Base-by-base conservation (phyloP, 2,329 filamentous ascomycete genomes). In the Fusarium acutatum region DNA sequence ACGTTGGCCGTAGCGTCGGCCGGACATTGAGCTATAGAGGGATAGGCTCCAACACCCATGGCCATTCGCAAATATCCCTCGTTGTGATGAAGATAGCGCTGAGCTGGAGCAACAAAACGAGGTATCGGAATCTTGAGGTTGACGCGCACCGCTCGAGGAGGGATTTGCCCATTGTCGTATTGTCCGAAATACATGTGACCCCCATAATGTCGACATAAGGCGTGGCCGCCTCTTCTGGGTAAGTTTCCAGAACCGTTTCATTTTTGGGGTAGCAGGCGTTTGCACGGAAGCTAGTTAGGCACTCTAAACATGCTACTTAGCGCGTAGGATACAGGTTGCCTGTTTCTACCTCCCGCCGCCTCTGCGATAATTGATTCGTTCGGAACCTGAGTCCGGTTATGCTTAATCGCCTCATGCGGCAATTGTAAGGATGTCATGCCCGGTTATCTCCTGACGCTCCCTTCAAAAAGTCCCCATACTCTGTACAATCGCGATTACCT, bases 391-490 rank as follows among this genome's bases (percentile, higher is more conserved):
- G 32, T 28, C 68, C 54, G 59, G 38, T 67, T 50, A 67, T n/a
- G 38, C 44, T 67, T 35, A 52, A 38, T 67, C 44, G 44, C 52
- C 18, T 60, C 38, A 67, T 67, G 24, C 22, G 59, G 38, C 41
- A 50, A 53, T 60, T 30, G 15, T 57, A 18, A 58, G 38, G 32
- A 71, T 70, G 47, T 20, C 64, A 68, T 68, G 41, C 41, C 56
- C 53, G 57, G 61, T 65, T 74, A 74, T 74, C 56, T 69, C 67
- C 71, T 72, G 59, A 65, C 59, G 43, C 28, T 34, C 30, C 44
- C 52, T 41, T 28, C 44, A 32, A 32, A 56, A 46, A 37, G 24
- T 8, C 40, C 17, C 52, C 20, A 22, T 56, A 12, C 44, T 47
- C 44, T 17, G 26, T 30, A 24, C n/a, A 59, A 49, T 35, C 37